phyloP scores from a whole-genome alignment of 129 eudicot genomes.

The Helianthus annuus region HanXRQr2.0-SUNRISE NC_035445.2:160839205-160839704 shows the following conservation, averaged over 20 bases:
- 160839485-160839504: background rate
- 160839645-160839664: constrained; percentile 1
- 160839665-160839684: background rate
- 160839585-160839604: background rate
- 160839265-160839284: constrained; percentile 5
- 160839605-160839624: constrained; percentile 13
- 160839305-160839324: constrained; percentile 9
- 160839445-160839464: background rate
- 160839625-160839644: constrained; percentile 5
- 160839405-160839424: constrained; percentile 3
- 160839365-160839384: constrained; percentile 16
- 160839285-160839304: background rate
- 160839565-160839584: constrained; percentile 7
- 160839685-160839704: background rate
- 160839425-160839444: constrained; percentile 14
- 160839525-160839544: constrained; percentile 11
- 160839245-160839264: no score
- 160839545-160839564: constrained; percentile 7
- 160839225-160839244: no score
- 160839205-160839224: no score
- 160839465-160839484: constrained; percentile 21
- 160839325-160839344: background rate
- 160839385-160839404: constrained; percentile 7
- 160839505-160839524: background rate
- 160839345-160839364: background rate